These are phyloP conservation scores for Pseudogymnoascus sp. DNA, from an alignment of 2,329 filamentous ascomycete genomes.

Conservation along the genomic window DNA sequence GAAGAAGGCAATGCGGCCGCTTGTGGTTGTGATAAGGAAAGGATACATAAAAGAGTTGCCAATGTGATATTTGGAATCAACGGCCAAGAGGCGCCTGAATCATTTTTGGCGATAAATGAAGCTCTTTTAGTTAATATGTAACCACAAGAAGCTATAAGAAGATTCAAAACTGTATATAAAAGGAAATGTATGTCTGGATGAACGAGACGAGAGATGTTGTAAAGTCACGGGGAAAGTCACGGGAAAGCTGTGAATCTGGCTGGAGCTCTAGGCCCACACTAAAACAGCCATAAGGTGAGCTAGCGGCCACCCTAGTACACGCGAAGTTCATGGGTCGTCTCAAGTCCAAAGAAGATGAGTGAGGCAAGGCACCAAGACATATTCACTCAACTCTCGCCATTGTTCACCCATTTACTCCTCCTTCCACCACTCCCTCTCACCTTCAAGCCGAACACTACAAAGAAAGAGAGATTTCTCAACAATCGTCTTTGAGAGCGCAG, in stretches of 20 bases:
- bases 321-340: slow-evolving; percentile 3
- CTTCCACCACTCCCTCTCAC: neutral
- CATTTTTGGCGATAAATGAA: neutral
- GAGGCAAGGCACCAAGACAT: slow-evolving; percentile 3
- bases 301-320: neutral
- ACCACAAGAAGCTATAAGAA: neutral
- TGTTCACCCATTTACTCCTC: neutral
- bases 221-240: neutral
- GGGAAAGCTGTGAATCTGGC: neutral
- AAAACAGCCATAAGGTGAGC: neutral
- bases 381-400: neutral
- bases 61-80: neutral
- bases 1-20: neutral
- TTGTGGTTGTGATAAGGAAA: slow-evolving; percentile 4
- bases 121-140: neutral
- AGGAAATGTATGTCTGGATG: neutral
- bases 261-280: neutral
- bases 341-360: slow-evolving; percentile 1
- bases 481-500: neutral
- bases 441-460: neutral
- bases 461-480: neutral
- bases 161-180: neutral
- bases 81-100: neutral
- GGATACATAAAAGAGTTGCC: neutral
- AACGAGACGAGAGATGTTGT: neutral